These are phyloP conservation scores for Tausonia pullulans DNA, from an alignment of 1,284 basidiomycete species.

Conservation along the genomic window DNA sequence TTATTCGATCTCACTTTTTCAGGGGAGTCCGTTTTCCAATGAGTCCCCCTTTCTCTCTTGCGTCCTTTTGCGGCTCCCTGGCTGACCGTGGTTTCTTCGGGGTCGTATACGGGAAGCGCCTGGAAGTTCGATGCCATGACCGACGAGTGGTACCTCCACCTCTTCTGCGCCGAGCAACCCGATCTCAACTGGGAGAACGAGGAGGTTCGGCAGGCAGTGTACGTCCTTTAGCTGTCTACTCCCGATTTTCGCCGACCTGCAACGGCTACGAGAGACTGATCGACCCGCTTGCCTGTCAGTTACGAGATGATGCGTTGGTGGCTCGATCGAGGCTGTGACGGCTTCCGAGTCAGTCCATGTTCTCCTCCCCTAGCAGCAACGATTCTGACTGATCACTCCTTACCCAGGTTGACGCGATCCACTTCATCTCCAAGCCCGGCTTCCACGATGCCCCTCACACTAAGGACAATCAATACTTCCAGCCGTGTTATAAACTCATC, in stretches of 20 bases:
- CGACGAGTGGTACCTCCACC: conserved; percentile 39
- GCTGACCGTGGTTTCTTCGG: conserved; percentile 14
- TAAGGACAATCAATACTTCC: no score
- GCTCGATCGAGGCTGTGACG: conserved; percentile 38
- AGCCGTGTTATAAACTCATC: conserved; percentile 34
- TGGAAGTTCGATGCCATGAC: conserved; percentile 40
- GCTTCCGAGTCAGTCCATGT: conserved; percentile 31
- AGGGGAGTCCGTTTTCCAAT: background rate
- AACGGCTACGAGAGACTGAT: no score
- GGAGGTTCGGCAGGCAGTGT: conserved; percentile 25
- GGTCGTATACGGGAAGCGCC: conserved; percentile 16
- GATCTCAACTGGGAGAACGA: conserved; percentile 33
- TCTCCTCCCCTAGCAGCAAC: background rate
- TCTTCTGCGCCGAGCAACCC: conserved; percentile 38
- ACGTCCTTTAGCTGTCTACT: conserved; percentile 1
- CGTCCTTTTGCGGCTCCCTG: no score
- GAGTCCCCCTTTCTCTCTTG: background rate
- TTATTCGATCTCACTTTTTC: no score
- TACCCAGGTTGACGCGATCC: conserved; percentile 49
- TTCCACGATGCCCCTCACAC: conserved; percentile 41
- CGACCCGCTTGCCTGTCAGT: background rate
- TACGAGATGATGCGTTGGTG: conserved; percentile 38
- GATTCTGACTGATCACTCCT: background rate
- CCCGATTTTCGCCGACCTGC: no score
- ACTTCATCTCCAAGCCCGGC: conserved; percentile 54